phyloP scores from a whole-genome alignment of 2,329 filamentous ascomycete species.

The Elsinoe perseae region DNA sequence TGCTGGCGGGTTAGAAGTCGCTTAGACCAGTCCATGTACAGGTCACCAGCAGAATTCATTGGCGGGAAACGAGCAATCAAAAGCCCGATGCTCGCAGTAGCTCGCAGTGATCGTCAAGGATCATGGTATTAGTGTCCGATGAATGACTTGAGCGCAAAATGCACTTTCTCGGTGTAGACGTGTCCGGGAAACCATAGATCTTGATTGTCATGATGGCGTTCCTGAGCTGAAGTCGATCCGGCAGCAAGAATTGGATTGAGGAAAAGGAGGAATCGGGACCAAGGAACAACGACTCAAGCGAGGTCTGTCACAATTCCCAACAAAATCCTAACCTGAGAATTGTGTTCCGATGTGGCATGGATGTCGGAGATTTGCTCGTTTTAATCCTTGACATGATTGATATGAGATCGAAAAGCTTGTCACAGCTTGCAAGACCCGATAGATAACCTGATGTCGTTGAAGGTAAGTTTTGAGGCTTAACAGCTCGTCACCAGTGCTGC shows the following conservation, averaged over 20 bases:
- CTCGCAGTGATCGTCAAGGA: neutral
- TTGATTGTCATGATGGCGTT: neutral
- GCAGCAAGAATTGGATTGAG: neutral
- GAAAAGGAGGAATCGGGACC: neutral
- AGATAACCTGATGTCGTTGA: neutral
- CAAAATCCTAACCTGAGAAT: neutral
- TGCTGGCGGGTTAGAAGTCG: too few species aligned
- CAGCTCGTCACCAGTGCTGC: neutral
- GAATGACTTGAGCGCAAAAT: neutral
- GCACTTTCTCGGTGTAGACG: neutral
- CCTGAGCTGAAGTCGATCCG: neutral
- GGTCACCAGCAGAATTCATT: too few species aligned
- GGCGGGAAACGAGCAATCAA: neutral
- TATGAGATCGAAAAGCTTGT: neutral
- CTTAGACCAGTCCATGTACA: too few species aligned
- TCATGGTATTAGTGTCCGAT: neutral
- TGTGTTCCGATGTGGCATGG: neutral
- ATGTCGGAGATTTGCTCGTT: neutral
- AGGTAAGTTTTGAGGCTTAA: neutral
- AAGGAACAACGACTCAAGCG: neutral
- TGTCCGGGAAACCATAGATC: neutral
- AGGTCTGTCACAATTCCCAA: neutral
- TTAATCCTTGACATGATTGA: neutral
- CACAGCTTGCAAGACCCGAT: neutral
- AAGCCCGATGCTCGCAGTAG: neutral